Evolutionary conservation across 2,329 filamentous ascomycete species (phyloP).

Genomic region (Apiospora koreana): DNA sequence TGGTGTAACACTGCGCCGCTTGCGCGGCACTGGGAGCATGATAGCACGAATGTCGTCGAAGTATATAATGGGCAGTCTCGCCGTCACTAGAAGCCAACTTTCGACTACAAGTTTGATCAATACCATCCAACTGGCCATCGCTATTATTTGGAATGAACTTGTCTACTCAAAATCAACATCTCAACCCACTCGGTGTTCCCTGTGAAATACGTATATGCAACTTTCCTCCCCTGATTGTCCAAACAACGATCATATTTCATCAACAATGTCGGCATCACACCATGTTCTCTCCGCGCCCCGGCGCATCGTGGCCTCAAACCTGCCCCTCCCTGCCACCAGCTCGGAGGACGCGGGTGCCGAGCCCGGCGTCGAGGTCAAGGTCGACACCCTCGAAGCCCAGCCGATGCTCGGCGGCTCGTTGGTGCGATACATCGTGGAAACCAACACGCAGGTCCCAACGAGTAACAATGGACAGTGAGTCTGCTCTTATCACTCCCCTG

Average conservation of each 20-base stretch:
- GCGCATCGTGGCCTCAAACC: slow-evolving; percentile 29
- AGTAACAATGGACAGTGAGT: slow-evolving; percentile 32
- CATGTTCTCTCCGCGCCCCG: slow-evolving; percentile 21
- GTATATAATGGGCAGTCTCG: not conserved
- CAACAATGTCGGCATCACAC: not conserved
- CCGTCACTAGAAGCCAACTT: not conserved
- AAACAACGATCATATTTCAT: not conserved
- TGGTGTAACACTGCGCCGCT: not conserved
- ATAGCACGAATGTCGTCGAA: not conserved
- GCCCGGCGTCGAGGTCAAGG: slow-evolving; percentile 28
- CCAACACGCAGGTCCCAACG: slow-evolving; percentile 23
- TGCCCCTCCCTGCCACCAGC: slow-evolving; percentile 20
- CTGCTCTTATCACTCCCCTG: not conserved
- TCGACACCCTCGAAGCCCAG: slow-evolving; percentile 24
- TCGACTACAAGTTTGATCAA: too few relatives aligned
- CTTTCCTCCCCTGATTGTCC: not conserved
- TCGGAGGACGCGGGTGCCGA: slow-evolving; percentile 20
- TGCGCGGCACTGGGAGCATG: not conserved
- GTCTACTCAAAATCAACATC: not conserved
- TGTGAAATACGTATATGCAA: not conserved
- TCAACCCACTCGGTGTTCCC: not conserved
- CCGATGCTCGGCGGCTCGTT: slow-evolving; percentile 22
- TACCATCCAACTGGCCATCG: not conserved
- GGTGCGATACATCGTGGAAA: slow-evolving; percentile 25
- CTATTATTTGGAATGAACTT: not conserved